phyloP scores from a whole-genome alignment of 176 grass and related monocot genomes.

The Tillandsia fasciculata region DNA sequence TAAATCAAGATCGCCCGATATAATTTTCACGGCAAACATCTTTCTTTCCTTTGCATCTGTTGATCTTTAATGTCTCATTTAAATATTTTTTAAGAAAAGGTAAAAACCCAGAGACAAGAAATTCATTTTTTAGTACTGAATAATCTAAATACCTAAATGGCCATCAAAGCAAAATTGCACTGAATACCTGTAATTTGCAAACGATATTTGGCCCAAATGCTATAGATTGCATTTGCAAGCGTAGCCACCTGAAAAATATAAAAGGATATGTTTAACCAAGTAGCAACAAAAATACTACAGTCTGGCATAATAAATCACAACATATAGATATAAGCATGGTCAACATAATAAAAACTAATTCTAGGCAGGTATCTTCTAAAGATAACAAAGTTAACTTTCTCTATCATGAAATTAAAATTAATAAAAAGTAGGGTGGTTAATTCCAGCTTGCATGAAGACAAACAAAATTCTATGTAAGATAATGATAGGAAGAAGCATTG shows the following conservation, averaged over 20 bases:
- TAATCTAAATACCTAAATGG: background rate
- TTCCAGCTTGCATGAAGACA: no score
- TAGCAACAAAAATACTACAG: background rate
- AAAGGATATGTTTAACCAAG: slow-evolving; percentile 1
- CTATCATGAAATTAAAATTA: no score
- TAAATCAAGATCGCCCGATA: no score
- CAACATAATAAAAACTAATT: no score
- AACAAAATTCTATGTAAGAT: no score
- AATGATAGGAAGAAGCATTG: no score
- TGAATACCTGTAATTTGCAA: slow-evolving; percentile 80
- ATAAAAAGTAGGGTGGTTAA: no score
- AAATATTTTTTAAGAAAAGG: slow-evolving; percentile 1
- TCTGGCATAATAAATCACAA: background rate
- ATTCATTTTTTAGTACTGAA: background rate
- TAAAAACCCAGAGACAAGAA: background rate
- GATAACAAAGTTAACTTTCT: no score
- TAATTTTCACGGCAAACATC: no score
- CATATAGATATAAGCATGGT: slow-evolving; percentile 3
- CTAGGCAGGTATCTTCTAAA: no score
- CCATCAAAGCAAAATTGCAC: background rate
- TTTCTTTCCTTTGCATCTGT: background rate
- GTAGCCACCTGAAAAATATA: slow-evolving; percentile 48
- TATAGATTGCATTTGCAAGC: slow-evolving; percentile 78
- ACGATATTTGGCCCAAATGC: slow-evolving; percentile 89
- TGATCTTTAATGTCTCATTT: background rate